phyloP scores from a whole-genome alignment of 192 early-diverging fungal genomes.

The Pilobolus umbonatus region DNA sequence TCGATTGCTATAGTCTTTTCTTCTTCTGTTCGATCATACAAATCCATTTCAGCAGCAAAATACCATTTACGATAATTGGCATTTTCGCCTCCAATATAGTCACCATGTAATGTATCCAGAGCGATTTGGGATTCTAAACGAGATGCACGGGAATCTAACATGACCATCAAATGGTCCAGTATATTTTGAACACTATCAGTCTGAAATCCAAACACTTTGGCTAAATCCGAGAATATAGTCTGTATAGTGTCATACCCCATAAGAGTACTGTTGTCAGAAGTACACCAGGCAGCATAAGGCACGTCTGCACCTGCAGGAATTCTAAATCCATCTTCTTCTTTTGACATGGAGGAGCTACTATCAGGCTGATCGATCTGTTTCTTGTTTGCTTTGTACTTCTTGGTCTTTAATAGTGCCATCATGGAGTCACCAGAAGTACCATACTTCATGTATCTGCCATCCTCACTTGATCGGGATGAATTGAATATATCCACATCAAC shows the following conservation, averaged over 20 bases:
- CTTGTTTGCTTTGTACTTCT: constrained; percentile 34
- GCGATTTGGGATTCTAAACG: constrained; percentile 68
- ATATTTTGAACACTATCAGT: constrained; percentile 72
- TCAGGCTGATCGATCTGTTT: background rate
- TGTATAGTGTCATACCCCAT: constrained; percentile 63
- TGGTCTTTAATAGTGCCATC: constrained; percentile 62
- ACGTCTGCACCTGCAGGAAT: constrained; percentile 9
- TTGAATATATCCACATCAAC: constrained; percentile 13
- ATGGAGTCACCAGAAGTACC: constrained; percentile 67
- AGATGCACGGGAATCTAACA: constrained; percentile 75
- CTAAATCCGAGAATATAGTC: constrained; percentile 62
- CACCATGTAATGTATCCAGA: constrained; percentile 67
- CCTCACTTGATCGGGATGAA: constrained; percentile 45
- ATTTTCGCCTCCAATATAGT: constrained; percentile 75
- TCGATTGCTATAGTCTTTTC: constrained; percentile 22
- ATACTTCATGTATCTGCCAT: constrained; percentile 65
- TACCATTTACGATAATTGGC: constrained; percentile 84
- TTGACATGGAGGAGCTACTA: background rate
- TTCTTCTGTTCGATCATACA: constrained; percentile 19
- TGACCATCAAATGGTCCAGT: constrained; percentile 70
- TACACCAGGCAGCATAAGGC: constrained; percentile 43
- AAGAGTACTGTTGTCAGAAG: constrained; percentile 49
- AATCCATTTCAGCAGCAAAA: constrained; percentile 68
- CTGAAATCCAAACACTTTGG: constrained; percentile 74
- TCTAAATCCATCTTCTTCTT: constrained; percentile 4